phyloP scores from a whole-genome alignment of 2,329 filamentous ascomycete genomes.

The Orbilia oligospora region DNA sequence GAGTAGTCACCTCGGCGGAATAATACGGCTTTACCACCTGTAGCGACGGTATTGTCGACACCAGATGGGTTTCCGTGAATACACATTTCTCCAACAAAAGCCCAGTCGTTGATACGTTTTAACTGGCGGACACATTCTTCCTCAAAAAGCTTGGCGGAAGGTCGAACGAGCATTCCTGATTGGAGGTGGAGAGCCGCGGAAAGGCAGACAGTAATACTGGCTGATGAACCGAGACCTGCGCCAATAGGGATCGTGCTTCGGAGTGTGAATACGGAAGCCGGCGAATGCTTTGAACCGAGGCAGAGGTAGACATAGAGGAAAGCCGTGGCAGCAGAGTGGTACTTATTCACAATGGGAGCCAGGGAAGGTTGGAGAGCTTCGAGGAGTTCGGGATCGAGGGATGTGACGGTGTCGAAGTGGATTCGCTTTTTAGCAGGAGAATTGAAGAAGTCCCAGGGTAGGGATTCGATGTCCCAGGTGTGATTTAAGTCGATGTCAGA shows the following conservation, averaged over 20 bases:
- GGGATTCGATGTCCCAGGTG: constrained; percentile 91
- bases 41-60: constrained; percentile 95
- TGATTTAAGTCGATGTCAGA: constrained; percentile 90
- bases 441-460: constrained; percentile 88
- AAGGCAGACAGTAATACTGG: constrained; percentile 92
- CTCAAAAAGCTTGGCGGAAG: constrained; percentile 89
- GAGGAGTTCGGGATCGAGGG: constrained; percentile 85
- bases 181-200: constrained; percentile 87
- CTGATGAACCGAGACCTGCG: constrained; percentile 91
- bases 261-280: constrained; percentile 88
- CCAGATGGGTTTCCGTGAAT: constrained; percentile 98
- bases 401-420: constrained; percentile 90
- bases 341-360: constrained; percentile 80
- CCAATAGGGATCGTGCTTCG: constrained; percentile 94
- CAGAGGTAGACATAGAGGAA: constrained; percentile 96
- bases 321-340: constrained; percentile 82
- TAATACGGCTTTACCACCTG: constrained; percentile 92
- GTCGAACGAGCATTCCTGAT: constrained; percentile 87
- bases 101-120: constrained; percentile 97
- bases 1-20: constrained; percentile 85
- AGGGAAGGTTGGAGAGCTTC: constrained; percentile 86
- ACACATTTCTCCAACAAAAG: constrained; percentile 95
- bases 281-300: constrained; percentile 82
- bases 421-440: constrained; percentile 89
- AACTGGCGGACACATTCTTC: constrained; percentile 91